These are phyloP conservation scores for Exophiala sp. DNA, from an alignment of 2,329 filamentous ascomycete species.

Conservation along the genomic window DNA sequence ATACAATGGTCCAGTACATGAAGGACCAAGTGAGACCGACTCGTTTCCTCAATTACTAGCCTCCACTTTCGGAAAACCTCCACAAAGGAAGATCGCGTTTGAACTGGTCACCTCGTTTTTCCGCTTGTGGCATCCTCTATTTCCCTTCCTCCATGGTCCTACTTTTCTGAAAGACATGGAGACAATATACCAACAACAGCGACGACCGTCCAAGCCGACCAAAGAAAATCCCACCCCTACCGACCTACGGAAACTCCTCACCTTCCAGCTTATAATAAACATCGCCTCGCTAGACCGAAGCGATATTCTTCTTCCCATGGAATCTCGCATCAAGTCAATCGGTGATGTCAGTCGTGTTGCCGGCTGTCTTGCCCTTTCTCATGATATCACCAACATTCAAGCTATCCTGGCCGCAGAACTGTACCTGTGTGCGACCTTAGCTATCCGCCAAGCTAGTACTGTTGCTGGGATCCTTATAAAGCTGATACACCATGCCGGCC, in stretches of 20 bases:
- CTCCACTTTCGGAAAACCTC: slow-evolving; percentile 28
- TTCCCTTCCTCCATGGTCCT: slow-evolving; percentile 52
- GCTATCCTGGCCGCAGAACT: slow-evolving; percentile 49
- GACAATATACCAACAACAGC: slow-evolving; percentile 36
- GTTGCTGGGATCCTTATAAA: slow-evolving; percentile 48
- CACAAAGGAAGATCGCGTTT: slow-evolving; percentile 34
- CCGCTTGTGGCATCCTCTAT: slow-evolving; percentile 51
- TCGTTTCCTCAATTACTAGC: slow-evolving; percentile 32
- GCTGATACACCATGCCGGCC: slow-evolving; percentile 48
- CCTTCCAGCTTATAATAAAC: slow-evolving; percentile 52
- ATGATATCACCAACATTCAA: slow-evolving; percentile 43
- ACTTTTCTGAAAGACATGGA: slow-evolving; percentile 48
- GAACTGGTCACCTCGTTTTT: slow-evolving; percentile 50
- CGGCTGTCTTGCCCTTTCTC: slow-evolving; percentile 21
- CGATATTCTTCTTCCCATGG: slow-evolving; percentile 33
- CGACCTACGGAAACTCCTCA: slow-evolving; percentile 36
- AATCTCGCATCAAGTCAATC: slow-evolving; percentile 38
- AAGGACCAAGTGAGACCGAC: slow-evolving; percentile 22
- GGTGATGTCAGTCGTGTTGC: slow-evolving; percentile 33
- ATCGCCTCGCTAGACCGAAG: slow-evolving; percentile 40
- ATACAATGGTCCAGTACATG: slow-evolving; percentile 26
- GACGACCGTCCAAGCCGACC: slow-evolving; percentile 32
- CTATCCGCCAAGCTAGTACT: slow-evolving; percentile 48
- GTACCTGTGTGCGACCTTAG: slow-evolving; percentile 48
- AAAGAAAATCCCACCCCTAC: slow-evolving; percentile 12